Percentiles rank a stretch among this genome's conserved stretches.
phyloP scores from a whole-genome alignment of 805 yeast species.

The Myxozyma lipomycoides region DNA sequence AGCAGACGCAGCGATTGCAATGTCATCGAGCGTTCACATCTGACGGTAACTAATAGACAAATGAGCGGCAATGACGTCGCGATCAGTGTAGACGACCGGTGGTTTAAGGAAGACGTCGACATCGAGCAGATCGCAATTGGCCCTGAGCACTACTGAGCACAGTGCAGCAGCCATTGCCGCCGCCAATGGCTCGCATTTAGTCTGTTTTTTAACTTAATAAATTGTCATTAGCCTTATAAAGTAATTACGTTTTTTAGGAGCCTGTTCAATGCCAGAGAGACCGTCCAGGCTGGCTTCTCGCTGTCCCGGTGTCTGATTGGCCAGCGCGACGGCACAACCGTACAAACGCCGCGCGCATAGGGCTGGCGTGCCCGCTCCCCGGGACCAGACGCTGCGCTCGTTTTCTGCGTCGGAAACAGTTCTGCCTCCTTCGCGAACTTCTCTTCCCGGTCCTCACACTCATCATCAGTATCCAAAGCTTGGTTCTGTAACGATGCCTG shows the following conservation, averaged over 20 bases:
- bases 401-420: not conserved
- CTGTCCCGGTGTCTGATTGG: too few species aligned
- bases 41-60: slow-evolving; percentile 10
- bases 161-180: too few species aligned
- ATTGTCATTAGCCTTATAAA: too few species aligned
- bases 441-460: slow-evolving; percentile 5
- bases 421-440: slow-evolving; percentile 4
- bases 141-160: slow-evolving; percentile 9
- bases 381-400: not conserved
- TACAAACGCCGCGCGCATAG: not conserved
- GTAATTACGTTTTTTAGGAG: too few species aligned
- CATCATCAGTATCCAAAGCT: not conserved
- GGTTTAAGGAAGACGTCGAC: slow-evolving; percentile 21
- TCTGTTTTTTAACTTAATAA: too few species aligned
- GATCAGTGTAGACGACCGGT: slow-evolving; percentile 14
- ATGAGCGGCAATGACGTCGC: slow-evolving; percentile 25
- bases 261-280: too few species aligned
- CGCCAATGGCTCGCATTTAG: too few species aligned
- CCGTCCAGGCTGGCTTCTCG: too few species aligned
- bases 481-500: slow-evolving; percentile 46
- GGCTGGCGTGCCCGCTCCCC: not conserved
- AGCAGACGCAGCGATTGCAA: too few species aligned
- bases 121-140: slow-evolving; percentile 14
- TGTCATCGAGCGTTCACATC: not conserved
- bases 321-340: slow-evolving; percentile 8